phyloP scores from a whole-genome alignment of 164 flowering plant species.

The Aristolochia fimbriata region DNA sequence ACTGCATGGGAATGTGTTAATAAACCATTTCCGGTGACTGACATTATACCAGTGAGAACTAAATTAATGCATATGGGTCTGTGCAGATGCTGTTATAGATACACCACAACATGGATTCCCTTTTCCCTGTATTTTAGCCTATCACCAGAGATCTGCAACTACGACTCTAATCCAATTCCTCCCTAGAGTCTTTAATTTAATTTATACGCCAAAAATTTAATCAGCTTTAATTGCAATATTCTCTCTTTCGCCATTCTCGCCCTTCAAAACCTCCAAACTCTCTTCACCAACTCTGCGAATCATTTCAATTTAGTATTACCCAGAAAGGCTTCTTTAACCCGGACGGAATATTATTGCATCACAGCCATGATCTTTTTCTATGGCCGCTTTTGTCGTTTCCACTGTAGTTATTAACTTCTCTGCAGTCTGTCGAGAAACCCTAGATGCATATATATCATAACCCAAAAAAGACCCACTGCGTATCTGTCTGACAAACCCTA shows the following conservation, averaged over 20 bases:
- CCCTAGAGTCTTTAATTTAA: not conserved
- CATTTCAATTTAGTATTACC: constrained; percentile 32
- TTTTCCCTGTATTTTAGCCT: constrained; percentile 30
- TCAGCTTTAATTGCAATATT: constrained; percentile 19
- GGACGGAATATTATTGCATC: constrained; percentile 40
- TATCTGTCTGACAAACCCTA: constrained; percentile 1
- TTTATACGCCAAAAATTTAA: constrained; percentile 26
- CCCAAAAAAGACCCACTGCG: not conserved
- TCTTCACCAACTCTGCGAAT: constrained; percentile 46
- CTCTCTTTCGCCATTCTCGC: constrained; percentile 16
- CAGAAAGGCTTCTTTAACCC: constrained; percentile 16
- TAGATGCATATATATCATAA: constrained; percentile 5
- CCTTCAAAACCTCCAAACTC: constrained; percentile 44
- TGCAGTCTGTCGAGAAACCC: constrained; percentile 10
- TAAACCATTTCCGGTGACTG: too few species aligned
- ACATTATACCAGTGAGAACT: too few species aligned
- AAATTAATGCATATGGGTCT: too few species aligned
- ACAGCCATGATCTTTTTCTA: constrained; percentile 18
- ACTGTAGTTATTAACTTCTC: constrained; percentile 13
- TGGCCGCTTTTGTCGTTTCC: constrained; percentile 29
- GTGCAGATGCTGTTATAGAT: constrained; percentile 18
- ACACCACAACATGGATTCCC: constrained; percentile 53
- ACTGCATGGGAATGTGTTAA: too few species aligned
- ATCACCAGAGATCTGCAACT: constrained; percentile 14
- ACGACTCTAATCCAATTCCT: constrained; percentile 7